Base-by-base conservation (phyloP, 1,139 yeast genomes). In the Yamadazyma blattariae region DNA sequence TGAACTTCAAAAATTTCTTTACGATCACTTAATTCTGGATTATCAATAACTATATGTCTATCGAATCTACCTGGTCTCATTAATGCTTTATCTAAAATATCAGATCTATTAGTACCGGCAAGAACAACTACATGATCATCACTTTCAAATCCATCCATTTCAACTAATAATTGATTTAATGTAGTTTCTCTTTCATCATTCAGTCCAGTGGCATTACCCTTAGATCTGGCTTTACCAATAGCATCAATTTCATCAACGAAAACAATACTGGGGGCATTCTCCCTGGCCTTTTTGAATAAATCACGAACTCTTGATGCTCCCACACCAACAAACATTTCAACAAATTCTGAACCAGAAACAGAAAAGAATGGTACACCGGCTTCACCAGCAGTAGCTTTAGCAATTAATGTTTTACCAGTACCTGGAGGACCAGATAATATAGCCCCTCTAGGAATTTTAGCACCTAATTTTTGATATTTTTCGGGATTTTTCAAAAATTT, bases 371-470 rank as follows among this genome's bases (percentile, higher is more conserved):
- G 97, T 30, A 92, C 98, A 33, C 92, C 95, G 0, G 97, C 97
- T 61, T 92, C 98, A 45, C 98, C 98, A 1, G 98, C 98, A 29
- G 97, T 92, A 5, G 98, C 98, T 59, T 87, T 90, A n/a, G 98
- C 98, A 39, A 92, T 68, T 45, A 92, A 68, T 1, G 98, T 92
- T 61, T 92, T 92, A 81, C 98, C 98, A 7, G 98, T 92, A 71
- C 98, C 98, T 33, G 98, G 98, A n/a, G 97, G 96, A 40, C 98
- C 98, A 11, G 96, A 86, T 41, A 94, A 68, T 46, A 92, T 88
- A 10, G 98, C 98, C 51, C 98, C 98, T 56, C 97, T 79, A 33
- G 98, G 98, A 46, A 92, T 94, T 61, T 90, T 88, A 13, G 97
- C 98, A 29, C 98, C 98, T 35, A 92, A 68, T 44, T 78, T 80